Evolutionary conservation across 176 grass and related monocot genomes (phyloP).

Genomic region (Olyra latifolia): DNA sequence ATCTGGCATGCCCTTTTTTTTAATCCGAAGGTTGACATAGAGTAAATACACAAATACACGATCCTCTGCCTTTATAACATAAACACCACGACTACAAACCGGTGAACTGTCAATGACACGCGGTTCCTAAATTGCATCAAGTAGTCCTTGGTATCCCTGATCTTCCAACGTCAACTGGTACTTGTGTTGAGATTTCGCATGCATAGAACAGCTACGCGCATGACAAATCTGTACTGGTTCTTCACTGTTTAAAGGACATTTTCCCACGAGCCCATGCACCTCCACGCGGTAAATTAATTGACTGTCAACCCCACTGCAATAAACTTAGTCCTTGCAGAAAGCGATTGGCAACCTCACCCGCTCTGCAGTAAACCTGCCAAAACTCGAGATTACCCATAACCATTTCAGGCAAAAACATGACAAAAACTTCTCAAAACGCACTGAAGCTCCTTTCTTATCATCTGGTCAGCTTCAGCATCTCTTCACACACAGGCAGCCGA

Average conservation of each 20-base stretch:
- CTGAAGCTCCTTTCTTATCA: not conserved
- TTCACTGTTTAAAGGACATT: not conserved
- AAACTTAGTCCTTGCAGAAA: not conserved
- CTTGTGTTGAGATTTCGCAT: not conserved
- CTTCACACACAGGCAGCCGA: not conserved
- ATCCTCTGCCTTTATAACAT: no score
- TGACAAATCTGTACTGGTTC: not conserved
- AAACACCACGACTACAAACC: not conserved
- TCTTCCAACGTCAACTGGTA: not conserved
- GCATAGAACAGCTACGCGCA: not conserved
- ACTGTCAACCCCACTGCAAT: not conserved
- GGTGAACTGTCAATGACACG: not conserved
- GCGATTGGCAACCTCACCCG: not conserved
- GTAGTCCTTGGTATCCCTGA: not conserved
- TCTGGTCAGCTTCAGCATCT: not conserved
- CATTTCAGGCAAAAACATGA: slow-evolving; percentile 4
- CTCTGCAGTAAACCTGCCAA: not conserved
- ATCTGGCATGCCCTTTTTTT: no score
- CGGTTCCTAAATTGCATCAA: not conserved
- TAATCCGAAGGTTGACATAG: no score
- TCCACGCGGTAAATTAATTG: not conserved
- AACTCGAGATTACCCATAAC: not conserved
- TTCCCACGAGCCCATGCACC: not conserved
- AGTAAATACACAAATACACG: no score
- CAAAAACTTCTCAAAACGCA: not conserved